A percentile compares a stretch with the other conserved stretches of the same genome.
phyloP scores from a whole-genome alignment of 495 filamentous ascomycete genomes.

The Aspergillus homomorphus region DNA sequence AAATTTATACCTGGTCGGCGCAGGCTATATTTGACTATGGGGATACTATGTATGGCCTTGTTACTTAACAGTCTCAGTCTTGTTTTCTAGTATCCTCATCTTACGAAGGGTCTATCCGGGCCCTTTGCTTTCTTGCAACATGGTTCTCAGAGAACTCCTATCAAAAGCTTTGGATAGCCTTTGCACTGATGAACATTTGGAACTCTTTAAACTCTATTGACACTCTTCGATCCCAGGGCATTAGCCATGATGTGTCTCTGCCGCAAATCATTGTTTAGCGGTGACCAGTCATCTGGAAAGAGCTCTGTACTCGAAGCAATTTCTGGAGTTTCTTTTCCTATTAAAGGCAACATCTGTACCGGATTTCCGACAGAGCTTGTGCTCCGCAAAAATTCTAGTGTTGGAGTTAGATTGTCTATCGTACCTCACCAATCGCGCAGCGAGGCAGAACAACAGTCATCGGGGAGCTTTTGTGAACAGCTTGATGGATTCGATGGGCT shows the following conservation, averaged over 20 bases:
- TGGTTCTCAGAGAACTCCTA: too few relatives aligned
- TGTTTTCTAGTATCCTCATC: too few relatives aligned
- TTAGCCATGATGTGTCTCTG: constrained; percentile 50
- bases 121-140: too few relatives aligned
- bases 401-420: constrained; percentile 35
- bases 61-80: too few relatives aligned
- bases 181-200: constrained; percentile 37
- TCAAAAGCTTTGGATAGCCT: constrained; percentile 19
- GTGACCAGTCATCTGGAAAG: constrained; percentile 36
- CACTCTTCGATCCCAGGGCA: constrained; percentile 52
- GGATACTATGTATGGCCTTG: too few relatives aligned
- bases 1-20: too few relatives aligned
- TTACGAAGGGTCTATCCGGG: too few relatives aligned
- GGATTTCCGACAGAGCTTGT: constrained; percentile 58
- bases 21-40: too few relatives aligned
- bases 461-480: constrained; percentile 31
- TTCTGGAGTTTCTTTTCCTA: constrained; percentile 59
- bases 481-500: constrained; percentile 37
- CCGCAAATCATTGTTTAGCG: constrained; percentile 65
- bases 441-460: constrained; percentile 20
- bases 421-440: constrained; percentile 29
- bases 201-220: constrained; percentile 58
- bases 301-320: constrained; percentile 65
- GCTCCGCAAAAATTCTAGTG: constrained; percentile 40
- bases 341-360: constrained; percentile 51